Evolutionary conservation across 108 stramenopile genomes (phyloP).

Genomic region (Mediolabrus comicus): DNA sequence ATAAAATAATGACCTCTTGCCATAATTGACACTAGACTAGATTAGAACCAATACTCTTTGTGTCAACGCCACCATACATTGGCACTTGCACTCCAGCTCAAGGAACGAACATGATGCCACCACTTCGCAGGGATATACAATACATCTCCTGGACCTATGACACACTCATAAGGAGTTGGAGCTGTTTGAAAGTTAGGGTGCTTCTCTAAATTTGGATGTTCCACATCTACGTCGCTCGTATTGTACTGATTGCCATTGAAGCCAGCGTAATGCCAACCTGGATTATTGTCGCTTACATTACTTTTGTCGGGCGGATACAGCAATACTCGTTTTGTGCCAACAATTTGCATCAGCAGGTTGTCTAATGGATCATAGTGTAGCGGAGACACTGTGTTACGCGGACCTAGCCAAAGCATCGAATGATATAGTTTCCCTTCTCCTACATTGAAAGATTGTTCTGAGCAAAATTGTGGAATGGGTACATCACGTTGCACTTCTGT

Average conservation of each 20-base stretch:
- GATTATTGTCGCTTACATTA: not conserved
- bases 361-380: slow-evolving; percentile 84
- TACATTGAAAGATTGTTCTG: slow-evolving; percentile 24
- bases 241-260: slow-evolving; percentile 70
- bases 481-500: slow-evolving; percentile 50
- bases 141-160: slow-evolving; percentile 61
- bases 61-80: slow-evolving; percentile 82
- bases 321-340: slow-evolving; percentile 66
- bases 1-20: no score
- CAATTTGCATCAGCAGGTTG: slow-evolving; percentile 73
- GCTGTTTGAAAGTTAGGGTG: slow-evolving; percentile 50
- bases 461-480: slow-evolving; percentile 56
- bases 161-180: slow-evolving; percentile 47
- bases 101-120: slow-evolving; percentile 76
- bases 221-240: slow-evolving; percentile 68
- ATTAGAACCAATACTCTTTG: not conserved
- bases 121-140: slow-evolving; percentile 75
- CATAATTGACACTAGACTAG: no score
- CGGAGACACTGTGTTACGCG: slow-evolving; percentile 62
- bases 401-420: slow-evolving; percentile 81
- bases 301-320: slow-evolving; percentile 41
- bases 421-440: slow-evolving; percentile 70
- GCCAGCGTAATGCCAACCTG: slow-evolving; percentile 55
- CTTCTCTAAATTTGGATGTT: slow-evolving; percentile 33
- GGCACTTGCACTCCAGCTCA: slow-evolving; percentile 59